Evolutionary conservation across 2,329 filamentous ascomycete genomes (phyloP).

Genomic region (Ophioceras dolichostomum): DNA sequence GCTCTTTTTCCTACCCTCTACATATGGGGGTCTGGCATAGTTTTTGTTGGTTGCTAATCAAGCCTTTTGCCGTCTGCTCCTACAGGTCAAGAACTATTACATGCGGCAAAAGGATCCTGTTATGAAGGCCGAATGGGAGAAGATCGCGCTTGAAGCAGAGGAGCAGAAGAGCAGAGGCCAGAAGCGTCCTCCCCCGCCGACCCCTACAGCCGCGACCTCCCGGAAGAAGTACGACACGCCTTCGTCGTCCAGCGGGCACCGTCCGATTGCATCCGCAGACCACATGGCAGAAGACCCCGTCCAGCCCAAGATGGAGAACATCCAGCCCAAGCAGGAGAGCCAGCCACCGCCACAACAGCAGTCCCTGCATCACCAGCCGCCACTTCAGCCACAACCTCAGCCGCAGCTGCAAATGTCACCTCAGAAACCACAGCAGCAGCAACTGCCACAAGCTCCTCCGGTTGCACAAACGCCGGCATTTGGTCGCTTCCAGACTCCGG

Average conservation of each 20-base stretch:
- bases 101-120: constrained; percentile 48
- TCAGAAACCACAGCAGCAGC: too few species aligned
- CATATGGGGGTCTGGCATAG: too few species aligned
- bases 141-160: constrained; percentile 48
- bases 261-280: constrained; percentile 40
- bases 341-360: constrained; percentile 9
- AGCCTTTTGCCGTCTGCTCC: constrained; percentile 13
- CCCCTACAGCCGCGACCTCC: constrained; percentile 37
- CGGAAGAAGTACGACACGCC: constrained; percentile 39
- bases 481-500: constrained; percentile 16
- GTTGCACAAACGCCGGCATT: too few species aligned
- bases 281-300: constrained; percentile 29
- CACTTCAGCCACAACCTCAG: constrained; percentile 4
- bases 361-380: constrained; percentile 6
- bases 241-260: constrained; percentile 21
- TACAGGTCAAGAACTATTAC: constrained; percentile 57
- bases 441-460: too few species aligned
- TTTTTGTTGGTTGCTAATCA: not conserved
- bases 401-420: too few species aligned
- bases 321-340: constrained; percentile 14
- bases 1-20: too few species aligned
- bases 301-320: constrained; percentile 31
- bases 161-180: constrained; percentile 42
- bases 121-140: constrained; percentile 49
- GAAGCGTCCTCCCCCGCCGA: constrained; percentile 45